Percentiles rank a stretch among this genome's conserved stretches.
Evolutionary conservation across 257 asterid genomes (phyloP).

Genomic region (Ophiorrhiza pumila): DNA sequence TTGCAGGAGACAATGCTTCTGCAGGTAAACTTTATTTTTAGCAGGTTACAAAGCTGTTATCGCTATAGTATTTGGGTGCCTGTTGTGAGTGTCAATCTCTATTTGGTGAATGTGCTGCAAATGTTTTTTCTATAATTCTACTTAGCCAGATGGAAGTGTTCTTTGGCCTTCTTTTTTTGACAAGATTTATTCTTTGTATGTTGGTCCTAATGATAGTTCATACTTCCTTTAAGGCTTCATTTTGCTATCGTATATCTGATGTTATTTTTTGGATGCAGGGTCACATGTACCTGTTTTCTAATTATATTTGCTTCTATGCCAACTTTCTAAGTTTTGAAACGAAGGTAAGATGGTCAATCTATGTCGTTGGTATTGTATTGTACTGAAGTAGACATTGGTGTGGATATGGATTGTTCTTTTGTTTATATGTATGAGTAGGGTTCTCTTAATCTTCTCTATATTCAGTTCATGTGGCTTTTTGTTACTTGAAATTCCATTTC

Average conservation of each 20-base stretch:
- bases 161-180: background rate
- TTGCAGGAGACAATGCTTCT: constrained; percentile 93
- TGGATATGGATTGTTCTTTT: background rate
- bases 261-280: constrained; percentile 63
- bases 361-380: background rate
- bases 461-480: background rate
- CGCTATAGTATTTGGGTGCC: background rate
- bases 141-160: background rate
- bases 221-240: background rate
- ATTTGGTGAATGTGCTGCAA: background rate
- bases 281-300: constrained; percentile 87
- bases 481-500: background rate
- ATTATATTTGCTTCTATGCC: constrained; percentile 86
- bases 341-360: constrained; percentile 51
- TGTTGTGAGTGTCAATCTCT: constrained; percentile 1
- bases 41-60: constrained; percentile 14
- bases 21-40: constrained; percentile 54
- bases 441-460: background rate
- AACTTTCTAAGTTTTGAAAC: constrained; percentile 97
- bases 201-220: background rate
- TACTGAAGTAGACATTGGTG: background rate
- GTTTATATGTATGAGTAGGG: background rate
- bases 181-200: background rate
- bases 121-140: background rate
- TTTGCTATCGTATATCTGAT: background rate